phyloP scores from a whole-genome alignment of 179 eudicot species.

The Beta lomatogona region DNA sequence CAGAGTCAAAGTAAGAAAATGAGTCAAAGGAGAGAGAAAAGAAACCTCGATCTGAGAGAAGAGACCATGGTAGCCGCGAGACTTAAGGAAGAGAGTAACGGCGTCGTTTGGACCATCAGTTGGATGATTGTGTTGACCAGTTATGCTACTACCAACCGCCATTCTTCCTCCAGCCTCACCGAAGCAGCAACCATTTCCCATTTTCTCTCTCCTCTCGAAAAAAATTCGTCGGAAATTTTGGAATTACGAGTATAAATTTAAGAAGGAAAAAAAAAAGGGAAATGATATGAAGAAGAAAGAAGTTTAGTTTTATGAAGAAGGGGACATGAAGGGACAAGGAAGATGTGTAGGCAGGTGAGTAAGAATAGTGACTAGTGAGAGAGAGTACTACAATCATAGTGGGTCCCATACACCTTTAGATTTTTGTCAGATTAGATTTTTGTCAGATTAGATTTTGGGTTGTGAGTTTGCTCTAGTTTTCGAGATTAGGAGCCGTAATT shows the following conservation, averaged over 20 bases:
- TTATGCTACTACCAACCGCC: constrained; percentile 45
- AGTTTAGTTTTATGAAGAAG: constrained; percentile 2
- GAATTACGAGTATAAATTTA: too few relatives aligned
- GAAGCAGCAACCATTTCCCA: constrained; percentile 90
- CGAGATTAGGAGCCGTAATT: too few relatives aligned
- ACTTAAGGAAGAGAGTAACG: constrained; percentile 60
- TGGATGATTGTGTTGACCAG: constrained; percentile 23
- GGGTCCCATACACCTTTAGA: constrained; percentile 17
- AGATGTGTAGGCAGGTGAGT: constrained; percentile 20
- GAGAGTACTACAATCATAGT: not conserved
- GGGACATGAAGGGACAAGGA: constrained; percentile 25
- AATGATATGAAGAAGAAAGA: not conserved
- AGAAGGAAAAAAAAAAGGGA: not conserved
- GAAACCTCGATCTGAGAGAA: constrained; percentile 92
- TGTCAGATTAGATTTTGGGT: too few relatives aligned
- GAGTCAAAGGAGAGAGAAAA: constrained; percentile 13
- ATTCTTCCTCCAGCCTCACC: constrained; percentile 71
- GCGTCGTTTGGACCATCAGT: constrained; percentile 68
- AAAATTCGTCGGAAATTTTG: too few relatives aligned
- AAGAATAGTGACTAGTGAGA: not conserved
- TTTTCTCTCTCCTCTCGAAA: constrained; percentile 23
- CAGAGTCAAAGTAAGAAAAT: not conserved
- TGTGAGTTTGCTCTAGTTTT: too few relatives aligned
- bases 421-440: too few relatives aligned
- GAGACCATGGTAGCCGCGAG: constrained; percentile 69